These are phyloP conservation scores for Apophysomyces sp. DNA, from an alignment of 371 early-diverging fungal genomes.

Conservation along the genomic window DNA sequence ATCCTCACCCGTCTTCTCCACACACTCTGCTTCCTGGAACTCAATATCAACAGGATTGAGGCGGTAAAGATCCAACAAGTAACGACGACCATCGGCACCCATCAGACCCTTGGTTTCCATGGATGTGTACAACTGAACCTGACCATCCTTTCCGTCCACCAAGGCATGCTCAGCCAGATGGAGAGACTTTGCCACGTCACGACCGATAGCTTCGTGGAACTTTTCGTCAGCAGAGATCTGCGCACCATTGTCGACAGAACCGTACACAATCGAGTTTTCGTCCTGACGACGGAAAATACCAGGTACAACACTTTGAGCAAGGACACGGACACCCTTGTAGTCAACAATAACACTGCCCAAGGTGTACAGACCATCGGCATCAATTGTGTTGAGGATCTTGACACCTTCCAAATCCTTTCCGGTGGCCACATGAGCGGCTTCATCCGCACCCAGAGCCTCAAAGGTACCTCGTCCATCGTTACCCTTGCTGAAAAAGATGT, in stretches of 20 bases:
- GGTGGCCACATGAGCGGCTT: conserved; percentile 90
- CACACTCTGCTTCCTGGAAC: conserved; percentile 78
- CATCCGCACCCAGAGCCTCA: conserved; percentile 83
- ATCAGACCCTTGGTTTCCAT: conserved; percentile 90
- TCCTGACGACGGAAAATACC: conserved; percentile 81
- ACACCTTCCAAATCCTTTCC: conserved; percentile 94
- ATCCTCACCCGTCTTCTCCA: conserved; percentile 28
- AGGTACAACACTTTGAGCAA: conserved; percentile 93
- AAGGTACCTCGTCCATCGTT: conserved; percentile 87
- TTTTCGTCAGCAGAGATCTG: conserved; percentile 65
- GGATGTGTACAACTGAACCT: conserved; percentile 73
- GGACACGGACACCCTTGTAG: conserved; percentile 86
- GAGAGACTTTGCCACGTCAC: conserved; percentile 73
- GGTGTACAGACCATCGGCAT: conserved; percentile 76
- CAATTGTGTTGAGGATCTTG: conserved; percentile 71
- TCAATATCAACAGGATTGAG: conserved; percentile 87
- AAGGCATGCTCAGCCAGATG: conserved; percentile 81
- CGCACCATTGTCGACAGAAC: conserved; percentile 83
- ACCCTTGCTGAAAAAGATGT: conserved; percentile 93
- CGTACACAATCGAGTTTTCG: conserved; percentile 83
- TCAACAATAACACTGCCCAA: conserved; percentile 91
- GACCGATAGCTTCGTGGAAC: conserved; percentile 75
- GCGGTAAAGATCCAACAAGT: conserved; percentile 90
- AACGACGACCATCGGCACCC: conserved; percentile 90
- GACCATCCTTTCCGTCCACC: conserved; percentile 63